Percentiles rank a stretch among this genome's conserved stretches.
These are phyloP conservation scores for Leccinum subgranulosum DNA, from an alignment of 768 basidiomycete species.

Conservation along the genomic window DNA sequence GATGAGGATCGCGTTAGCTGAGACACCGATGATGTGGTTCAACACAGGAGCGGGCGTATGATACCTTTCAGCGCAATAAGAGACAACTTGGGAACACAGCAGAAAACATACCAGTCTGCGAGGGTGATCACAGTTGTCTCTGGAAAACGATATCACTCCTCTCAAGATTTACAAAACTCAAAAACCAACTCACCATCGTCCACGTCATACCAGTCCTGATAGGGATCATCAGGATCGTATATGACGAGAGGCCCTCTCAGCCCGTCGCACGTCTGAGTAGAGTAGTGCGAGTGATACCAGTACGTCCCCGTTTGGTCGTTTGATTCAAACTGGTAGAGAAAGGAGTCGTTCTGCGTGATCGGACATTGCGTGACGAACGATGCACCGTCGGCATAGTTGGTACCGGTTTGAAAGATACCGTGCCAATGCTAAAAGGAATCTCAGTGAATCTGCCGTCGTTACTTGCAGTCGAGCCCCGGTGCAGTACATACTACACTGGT, in stretches of 20 bases:
- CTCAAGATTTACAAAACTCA: not conserved
- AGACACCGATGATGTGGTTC: slow-evolving; percentile 4
- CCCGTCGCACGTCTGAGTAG: slow-evolving; percentile 40
- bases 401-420: slow-evolving; percentile 44
- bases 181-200: slow-evolving; percentile 36
- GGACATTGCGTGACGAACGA: slow-evolving; percentile 37
- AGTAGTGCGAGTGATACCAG: slow-evolving; percentile 39
- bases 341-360: slow-evolving; percentile 21
- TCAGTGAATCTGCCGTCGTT: not conserved
- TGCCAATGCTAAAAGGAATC: slow-evolving; percentile 48
- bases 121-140: slow-evolving; percentile 1
- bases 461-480: not conserved
- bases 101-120: not conserved
- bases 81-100: not conserved
- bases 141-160: slow-evolving; percentile 2
- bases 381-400: slow-evolving; percentile 45
- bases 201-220: slow-evolving; percentile 37
- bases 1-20: slow-evolving; percentile 26
- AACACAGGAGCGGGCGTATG: not conserved
- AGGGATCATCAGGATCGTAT: slow-evolving; percentile 42
- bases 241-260: slow-evolving; percentile 39
- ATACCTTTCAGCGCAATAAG: not conserved
- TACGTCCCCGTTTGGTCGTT: slow-evolving; percentile 26
- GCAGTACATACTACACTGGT: slow-evolving; percentile 42
- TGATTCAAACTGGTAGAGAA: slow-evolving; percentile 18